phyloP scores from a whole-genome alignment of 441 rosid species.

The Eruca vesicaria region DNA sequence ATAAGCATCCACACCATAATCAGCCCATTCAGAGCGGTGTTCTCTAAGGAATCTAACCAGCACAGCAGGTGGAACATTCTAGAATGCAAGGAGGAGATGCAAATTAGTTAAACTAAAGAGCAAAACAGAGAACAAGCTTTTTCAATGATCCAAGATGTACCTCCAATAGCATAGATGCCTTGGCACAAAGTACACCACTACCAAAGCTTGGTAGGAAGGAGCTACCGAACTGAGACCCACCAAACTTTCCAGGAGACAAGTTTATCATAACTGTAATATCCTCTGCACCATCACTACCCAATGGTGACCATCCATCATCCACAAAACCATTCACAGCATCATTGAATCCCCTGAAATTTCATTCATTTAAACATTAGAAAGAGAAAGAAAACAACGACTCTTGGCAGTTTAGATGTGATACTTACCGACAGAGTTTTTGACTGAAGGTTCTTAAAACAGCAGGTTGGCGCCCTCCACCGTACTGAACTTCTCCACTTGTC shows the following conservation, averaged over 20 bases:
- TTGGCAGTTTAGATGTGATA: background rate
- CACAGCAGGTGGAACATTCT: slow-evolving; percentile 89
- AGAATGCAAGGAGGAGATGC: slow-evolving; percentile 19
- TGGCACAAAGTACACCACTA: slow-evolving; percentile 88
- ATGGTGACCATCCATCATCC: slow-evolving; percentile 89
- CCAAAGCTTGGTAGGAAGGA: slow-evolving; percentile 74
- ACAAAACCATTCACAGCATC: slow-evolving; percentile 91
- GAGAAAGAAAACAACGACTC: background rate
- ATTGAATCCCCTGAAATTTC: slow-evolving; percentile 74
- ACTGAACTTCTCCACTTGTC: slow-evolving; percentile 88
- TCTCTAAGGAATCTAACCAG: slow-evolving; percentile 88
- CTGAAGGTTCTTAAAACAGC: slow-evolving; percentile 91
- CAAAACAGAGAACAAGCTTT: background rate
- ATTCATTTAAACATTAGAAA: slow-evolving; percentile 22
- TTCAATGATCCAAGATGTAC: slow-evolving; percentile 32
- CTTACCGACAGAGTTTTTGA: slow-evolving; percentile 44
- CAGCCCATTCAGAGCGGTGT: slow-evolving; percentile 98
- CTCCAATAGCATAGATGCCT: slow-evolving; percentile 91
- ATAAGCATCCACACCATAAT: slow-evolving; percentile 84
- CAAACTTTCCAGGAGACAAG: slow-evolving; percentile 69
- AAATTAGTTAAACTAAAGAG: background rate
- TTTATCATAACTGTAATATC: slow-evolving; percentile 75
- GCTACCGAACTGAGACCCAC: slow-evolving; percentile 63
- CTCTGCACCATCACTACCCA: slow-evolving; percentile 76
- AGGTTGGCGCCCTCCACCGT: slow-evolving; percentile 90